Evolutionary conservation across 2,329 filamentous ascomycete genomes (phyloP), one percentile per base, ranked within the genome.

Genomic region (Calonectria pteridis): DNA sequence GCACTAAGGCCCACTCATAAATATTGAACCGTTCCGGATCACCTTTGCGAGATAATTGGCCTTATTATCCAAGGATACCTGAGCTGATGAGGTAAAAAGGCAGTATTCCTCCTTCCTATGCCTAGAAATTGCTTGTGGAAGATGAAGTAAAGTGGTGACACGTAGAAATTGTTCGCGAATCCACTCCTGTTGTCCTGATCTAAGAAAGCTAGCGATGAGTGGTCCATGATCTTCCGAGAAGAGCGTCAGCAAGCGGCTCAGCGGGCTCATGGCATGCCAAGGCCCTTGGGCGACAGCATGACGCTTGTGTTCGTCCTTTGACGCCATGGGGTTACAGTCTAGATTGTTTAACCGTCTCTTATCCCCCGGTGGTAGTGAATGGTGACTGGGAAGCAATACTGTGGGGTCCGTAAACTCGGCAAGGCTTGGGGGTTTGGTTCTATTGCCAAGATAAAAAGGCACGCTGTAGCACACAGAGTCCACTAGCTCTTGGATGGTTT

Each of bases 401-500:
- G 6, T 11, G 23, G 50, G 35, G 50, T 67, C 50, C 6, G 33
- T 23, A 14, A 67, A 55, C 20, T 67, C 65, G 18, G 33, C 7
- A 20, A 67, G 31, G 18, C 23, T 43, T 43, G 50, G n/a, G 0
- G 28, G 43, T 11, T 26, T 35, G 6, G 13, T 46, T 6, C 71
- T 59, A 4, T 74, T 77, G 0, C 77, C 77, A 2, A 78, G 74
- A 35, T 78, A 78, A 14, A 77, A 78, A 0, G 75, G 75, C 6
- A 78, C 33, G 14, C 75, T 77, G 1, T 63, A 16, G 5, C 75
- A 76, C 4, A 78, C 40, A 4, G 64, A 62, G 11, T 73, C 20
- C 1, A 77, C 5, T 11, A 77, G 29, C 2, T 73, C 18, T 16
- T 55, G 59, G 2, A 33, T 1, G 23, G 2, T 40, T 40, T 11